phyloP scores from a whole-genome alignment of 2,329 filamentous ascomycete species.

The Calonectria hongkongensis region DNA sequence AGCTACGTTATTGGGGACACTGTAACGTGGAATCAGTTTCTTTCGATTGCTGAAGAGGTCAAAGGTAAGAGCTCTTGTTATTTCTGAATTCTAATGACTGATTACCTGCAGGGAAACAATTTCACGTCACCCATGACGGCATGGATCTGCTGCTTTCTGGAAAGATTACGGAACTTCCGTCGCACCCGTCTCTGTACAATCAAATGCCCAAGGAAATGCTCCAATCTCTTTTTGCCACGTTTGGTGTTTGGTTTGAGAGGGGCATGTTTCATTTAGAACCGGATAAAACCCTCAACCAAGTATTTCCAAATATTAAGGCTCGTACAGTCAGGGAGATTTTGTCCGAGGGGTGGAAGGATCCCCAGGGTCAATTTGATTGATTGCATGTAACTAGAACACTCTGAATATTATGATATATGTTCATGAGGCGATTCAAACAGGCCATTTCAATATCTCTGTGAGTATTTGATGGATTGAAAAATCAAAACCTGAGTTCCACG shows the following conservation, averaged over 20 bases:
- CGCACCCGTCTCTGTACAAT: not conserved
- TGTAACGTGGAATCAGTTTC: not conserved
- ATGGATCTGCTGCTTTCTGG: not conserved
- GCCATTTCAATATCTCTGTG: too few species aligned
- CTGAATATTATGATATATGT: too few species aligned
- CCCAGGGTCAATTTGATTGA: not conserved
- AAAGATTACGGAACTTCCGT: not conserved
- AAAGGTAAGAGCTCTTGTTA: not conserved
- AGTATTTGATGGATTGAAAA: too few species aligned
- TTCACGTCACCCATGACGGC: not conserved
- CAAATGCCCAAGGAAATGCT: conserved; percentile 10
- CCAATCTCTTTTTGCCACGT: not conserved
- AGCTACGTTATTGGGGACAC: conserved; percentile 4
- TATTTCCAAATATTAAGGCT: not conserved
- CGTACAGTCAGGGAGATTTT: not conserved
- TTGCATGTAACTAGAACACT: too few species aligned
- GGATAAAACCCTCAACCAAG: not conserved
- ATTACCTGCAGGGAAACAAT: not conserved
- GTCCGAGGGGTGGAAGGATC: not conserved
- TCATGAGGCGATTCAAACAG: too few species aligned
- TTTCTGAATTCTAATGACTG: not conserved
- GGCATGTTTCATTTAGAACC: not conserved
- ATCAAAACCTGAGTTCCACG: too few species aligned
- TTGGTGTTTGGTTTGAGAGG: not conserved
- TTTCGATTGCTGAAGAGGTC: not conserved